Evolutionary conservation across 257 asterid species (phyloP).

Genomic region (Parsonsia alboflavescens): DNA sequence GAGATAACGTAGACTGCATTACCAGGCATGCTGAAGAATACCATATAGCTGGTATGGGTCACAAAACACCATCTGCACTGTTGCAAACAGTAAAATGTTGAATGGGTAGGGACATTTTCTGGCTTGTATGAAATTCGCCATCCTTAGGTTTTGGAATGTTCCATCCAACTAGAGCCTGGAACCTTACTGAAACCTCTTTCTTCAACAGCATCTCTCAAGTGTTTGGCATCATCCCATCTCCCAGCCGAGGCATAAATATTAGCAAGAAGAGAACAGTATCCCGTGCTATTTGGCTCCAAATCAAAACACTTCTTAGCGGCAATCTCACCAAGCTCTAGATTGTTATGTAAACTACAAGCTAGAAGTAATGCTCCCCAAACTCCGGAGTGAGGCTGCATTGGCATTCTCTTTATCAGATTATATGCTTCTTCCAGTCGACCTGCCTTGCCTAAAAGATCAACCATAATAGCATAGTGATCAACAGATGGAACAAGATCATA

Average conservation of each 20-base stretch:
- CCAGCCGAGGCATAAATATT: conserved; percentile 70
- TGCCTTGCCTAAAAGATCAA: conserved; percentile 74
- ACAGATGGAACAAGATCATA: conserved; percentile 60
- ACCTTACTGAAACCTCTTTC: conserved; percentile 50
- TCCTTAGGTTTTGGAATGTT: conserved; percentile 3
- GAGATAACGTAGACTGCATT: not conserved
- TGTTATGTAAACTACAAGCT: conserved; percentile 78
- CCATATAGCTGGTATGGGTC: not conserved
- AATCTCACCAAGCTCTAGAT: conserved; percentile 68
- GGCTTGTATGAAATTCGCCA: not conserved
- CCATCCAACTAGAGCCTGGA: conserved; percentile 73
- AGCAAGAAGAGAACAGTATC: conserved; percentile 74
- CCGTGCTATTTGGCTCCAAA: conserved; percentile 64
- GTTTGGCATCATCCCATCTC: conserved; percentile 75
- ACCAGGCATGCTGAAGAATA: not conserved
- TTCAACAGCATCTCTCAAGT: conserved; percentile 45
- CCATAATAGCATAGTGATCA: conserved; percentile 81
- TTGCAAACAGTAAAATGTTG: not conserved
- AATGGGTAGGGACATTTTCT: not conserved
- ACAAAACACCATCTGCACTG: not conserved
- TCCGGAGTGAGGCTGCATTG: conserved; percentile 64
- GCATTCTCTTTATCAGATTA: conserved; percentile 65
- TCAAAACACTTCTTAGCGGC: conserved; percentile 65
- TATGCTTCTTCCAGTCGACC: conserved; percentile 69
- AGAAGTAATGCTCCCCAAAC: conserved; percentile 95